Conservation (phyloP, 2,329 filamentous ascomycete species). For the Trichoderma polysporum region DNA sequence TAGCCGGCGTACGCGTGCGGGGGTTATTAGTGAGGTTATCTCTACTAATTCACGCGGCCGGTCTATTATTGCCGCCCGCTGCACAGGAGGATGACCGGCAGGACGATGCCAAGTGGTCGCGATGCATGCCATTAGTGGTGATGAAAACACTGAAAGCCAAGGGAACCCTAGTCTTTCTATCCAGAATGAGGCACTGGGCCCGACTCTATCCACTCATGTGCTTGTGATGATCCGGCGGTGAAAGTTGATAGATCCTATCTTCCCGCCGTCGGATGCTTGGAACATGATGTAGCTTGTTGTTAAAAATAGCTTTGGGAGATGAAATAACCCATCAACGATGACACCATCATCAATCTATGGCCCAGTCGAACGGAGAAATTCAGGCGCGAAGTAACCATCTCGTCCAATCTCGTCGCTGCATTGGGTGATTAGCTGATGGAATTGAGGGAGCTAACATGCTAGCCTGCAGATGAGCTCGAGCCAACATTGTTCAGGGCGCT, state of each 20-base stretch:
- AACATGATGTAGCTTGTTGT: conserved; percentile 10
- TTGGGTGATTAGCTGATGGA: conserved; percentile 14
- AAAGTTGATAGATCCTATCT: conserved; percentile 10
- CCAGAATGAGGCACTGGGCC: conserved; percentile 13
- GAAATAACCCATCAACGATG: conserved; percentile 12
- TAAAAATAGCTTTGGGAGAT: conserved; percentile 13
- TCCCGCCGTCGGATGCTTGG: conserved; percentile 14
- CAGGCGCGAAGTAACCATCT: neutral
- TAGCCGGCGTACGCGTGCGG: neutral
- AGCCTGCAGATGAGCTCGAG: conserved; percentile 11
- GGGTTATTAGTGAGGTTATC: neutral
- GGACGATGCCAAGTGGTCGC: neutral
- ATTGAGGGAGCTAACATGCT: conserved; percentile 7
- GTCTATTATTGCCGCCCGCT: neutral
- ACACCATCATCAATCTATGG: conserved; percentile 9
- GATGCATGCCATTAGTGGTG: conserved; percentile 17
- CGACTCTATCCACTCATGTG: conserved; percentile 12
- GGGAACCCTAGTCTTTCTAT: conserved; percentile 1
- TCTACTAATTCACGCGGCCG: neutral
- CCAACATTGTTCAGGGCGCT: conserved; percentile 20
- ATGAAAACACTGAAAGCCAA: neutral
- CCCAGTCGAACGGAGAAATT: conserved; percentile 9
- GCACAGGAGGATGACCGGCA: conserved; percentile 12
- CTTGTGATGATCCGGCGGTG: conserved; percentile 14
- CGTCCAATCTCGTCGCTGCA: conserved; percentile 11